Conservation (phyloP, 257 asterid species). For the Mitragyna speciosa region DNA sequence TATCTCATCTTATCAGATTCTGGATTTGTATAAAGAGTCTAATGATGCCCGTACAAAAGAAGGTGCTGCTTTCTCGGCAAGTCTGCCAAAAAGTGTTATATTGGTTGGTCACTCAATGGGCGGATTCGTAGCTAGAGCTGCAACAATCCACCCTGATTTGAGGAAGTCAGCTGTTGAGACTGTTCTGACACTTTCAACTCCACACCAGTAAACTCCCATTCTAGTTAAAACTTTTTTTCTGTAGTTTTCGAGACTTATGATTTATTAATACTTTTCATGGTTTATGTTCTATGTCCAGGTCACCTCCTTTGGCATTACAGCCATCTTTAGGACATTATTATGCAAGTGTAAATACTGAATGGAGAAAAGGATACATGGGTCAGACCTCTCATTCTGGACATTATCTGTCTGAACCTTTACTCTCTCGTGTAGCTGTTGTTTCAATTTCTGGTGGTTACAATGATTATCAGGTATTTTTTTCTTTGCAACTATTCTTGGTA, state of each 20-base stretch:
- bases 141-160: constrained; percentile 78
- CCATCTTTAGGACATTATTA: constrained; percentile 92
- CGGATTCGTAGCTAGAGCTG: constrained; percentile 99
- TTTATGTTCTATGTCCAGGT: constrained; percentile 48
- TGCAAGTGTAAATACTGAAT: constrained; percentile 67
- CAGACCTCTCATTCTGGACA: constrained; percentile 63
- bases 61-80: constrained; percentile 63
- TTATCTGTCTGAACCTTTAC: constrained; percentile 55
- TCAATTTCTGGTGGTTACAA: constrained; percentile 95
- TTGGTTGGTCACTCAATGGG: constrained; percentile 99
- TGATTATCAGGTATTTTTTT: constrained; percentile 81
- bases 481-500: constrained; percentile 1
- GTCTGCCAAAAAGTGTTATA: constrained; percentile 74
- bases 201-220: constrained; percentile 74
- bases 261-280: constrained; percentile 19
- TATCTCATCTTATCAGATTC: constrained; percentile 46
- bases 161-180: constrained; percentile 90
- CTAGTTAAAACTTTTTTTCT: constrained; percentile 18
- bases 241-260: constrained; percentile 18
- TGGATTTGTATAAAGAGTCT: constrained; percentile 81
- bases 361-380: constrained; percentile 84
- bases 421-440: constrained; percentile 67
- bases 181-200: constrained; percentile 86
- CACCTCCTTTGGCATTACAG: constrained; percentile 86
- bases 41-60: constrained; percentile 58